phyloP scores from a whole-genome alignment of 2,329 filamentous ascomycete species.

The Colletotrichum australisinense region DNA sequence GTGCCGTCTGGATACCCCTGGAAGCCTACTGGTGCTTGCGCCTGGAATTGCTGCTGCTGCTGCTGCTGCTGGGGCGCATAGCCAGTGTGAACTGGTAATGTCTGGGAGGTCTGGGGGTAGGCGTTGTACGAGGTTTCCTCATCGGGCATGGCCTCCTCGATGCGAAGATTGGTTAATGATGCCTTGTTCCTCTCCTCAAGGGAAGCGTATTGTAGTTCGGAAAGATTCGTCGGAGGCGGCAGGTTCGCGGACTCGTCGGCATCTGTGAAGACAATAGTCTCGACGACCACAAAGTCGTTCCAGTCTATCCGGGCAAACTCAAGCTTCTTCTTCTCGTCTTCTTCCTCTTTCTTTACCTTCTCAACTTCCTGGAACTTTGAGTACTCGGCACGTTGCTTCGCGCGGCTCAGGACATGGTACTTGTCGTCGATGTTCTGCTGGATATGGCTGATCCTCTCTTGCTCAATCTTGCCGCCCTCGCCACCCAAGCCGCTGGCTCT shows the following conservation, averaged over 20 bases:
- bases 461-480: constrained; percentile 74
- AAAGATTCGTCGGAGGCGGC: constrained; percentile 87
- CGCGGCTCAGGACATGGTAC: constrained; percentile 81
- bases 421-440: constrained; percentile 82
- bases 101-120: constrained; percentile 53
- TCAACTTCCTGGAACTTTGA: constrained; percentile 85
- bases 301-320: constrained; percentile 91
- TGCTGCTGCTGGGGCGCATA: constrained; percentile 50
- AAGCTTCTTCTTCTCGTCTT: constrained; percentile 82
- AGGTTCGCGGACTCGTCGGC: constrained; percentile 87
- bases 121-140: constrained; percentile 71
- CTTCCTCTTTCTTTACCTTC: constrained; percentile 89
- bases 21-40: constrained; percentile 43
- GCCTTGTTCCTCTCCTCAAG: constrained; percentile 95
- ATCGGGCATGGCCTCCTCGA: constrained; percentile 95
- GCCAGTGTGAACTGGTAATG: constrained; percentile 58
- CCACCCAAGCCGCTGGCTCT: constrained; percentile 75
- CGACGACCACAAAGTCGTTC: constrained; percentile 97
- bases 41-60: constrained; percentile 47
- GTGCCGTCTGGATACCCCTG: constrained; percentile 38
- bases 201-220: constrained; percentile 92
- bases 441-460: constrained; percentile 78
- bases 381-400: constrained; percentile 89
- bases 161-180: constrained; percentile 84
- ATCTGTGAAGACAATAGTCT: constrained; percentile 93